Percentiles rank a stretch among this genome's conserved stretches.
Evolutionary conservation across 345 rosid genomes (phyloP).

Genomic region (Rhodamnia argentea): DNA sequence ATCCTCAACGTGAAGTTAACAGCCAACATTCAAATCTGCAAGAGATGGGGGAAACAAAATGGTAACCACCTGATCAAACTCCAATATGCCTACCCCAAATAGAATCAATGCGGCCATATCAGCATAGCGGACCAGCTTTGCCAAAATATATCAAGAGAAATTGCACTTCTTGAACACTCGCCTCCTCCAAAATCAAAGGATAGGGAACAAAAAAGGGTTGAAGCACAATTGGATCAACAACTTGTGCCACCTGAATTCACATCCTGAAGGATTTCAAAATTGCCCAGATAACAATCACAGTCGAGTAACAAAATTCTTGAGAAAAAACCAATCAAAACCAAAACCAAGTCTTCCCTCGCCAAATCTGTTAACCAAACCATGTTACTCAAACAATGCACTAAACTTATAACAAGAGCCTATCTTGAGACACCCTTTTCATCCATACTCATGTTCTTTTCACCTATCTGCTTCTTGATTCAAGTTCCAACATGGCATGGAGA

Average conservation of each 20-base stretch:
- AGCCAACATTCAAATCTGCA: background rate
- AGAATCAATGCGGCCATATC: background rate
- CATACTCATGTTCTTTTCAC: background rate
- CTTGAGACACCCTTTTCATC: background rate
- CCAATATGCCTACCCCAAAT: background rate
- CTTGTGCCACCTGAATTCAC: background rate
- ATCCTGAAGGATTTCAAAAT: background rate
- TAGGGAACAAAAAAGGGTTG: background rate
- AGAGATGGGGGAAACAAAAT: background rate
- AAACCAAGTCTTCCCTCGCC: background rate
- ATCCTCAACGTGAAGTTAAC: background rate
- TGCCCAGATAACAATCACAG: background rate
- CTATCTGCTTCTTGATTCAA: background rate
- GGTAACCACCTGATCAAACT: background rate
- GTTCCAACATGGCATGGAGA: background rate
- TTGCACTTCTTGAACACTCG: background rate
- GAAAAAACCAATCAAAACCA: background rate
- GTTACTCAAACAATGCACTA: background rate
- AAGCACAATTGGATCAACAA: background rate
- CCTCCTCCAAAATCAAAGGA: background rate
- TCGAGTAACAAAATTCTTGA: background rate
- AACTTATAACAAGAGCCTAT: background rate
- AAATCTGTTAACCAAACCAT: background rate
- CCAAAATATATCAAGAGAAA: background rate
- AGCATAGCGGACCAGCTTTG: background rate